Evolutionary conservation across 192 early-diverging fungal genomes (phyloP).

Genomic region (Dissophora globulifera): DNA sequence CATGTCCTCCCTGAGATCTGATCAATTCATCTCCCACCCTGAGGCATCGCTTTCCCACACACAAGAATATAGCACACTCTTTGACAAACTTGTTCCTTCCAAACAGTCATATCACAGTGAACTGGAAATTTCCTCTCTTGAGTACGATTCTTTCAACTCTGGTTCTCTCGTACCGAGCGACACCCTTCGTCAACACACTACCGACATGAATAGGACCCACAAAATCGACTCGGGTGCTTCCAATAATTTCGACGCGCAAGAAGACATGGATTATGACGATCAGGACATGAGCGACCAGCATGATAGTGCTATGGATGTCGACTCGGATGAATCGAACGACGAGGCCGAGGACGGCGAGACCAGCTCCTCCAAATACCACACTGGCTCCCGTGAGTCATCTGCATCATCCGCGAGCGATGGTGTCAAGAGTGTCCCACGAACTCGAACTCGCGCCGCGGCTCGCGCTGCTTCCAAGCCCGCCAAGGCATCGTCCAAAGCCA

Average conservation of each 20-base stretch:
- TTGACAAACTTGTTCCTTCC: conserved; percentile 16
- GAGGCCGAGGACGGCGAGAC: conserved; percentile 12
- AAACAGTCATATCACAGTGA: conserved; percentile 43
- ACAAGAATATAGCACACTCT: conserved; percentile 23
- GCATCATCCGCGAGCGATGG: not conserved
- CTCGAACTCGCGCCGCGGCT: conserved; percentile 6
- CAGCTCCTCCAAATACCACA: not conserved
- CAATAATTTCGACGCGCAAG: not conserved
- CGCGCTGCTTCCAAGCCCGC: conserved; percentile 8
- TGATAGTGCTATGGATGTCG: conserved; percentile 32
- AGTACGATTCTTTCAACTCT: conserved; percentile 18
- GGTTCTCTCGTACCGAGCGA: conserved; percentile 30
- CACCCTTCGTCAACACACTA: not conserved
- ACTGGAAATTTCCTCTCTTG: conserved; percentile 24
- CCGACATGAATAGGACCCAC: not conserved
- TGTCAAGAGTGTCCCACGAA: too few relatives aligned
- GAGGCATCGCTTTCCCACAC: conserved; percentile 11
- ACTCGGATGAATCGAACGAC: conserved; percentile 22
- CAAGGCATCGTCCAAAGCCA: conserved; percentile 7
- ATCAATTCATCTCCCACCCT: conserved; percentile 4
- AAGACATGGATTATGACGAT: not conserved
- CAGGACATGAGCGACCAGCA: conserved; percentile 34
- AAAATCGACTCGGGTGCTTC: not conserved
- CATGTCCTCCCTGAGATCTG: conserved; percentile 17
- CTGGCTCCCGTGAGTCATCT: conserved; percentile 17